Percentiles rank a stretch among this genome's conserved stretches.
Conservation (phyloP, 257 asterid species). For the Solanum raphanifolium region DNA sequence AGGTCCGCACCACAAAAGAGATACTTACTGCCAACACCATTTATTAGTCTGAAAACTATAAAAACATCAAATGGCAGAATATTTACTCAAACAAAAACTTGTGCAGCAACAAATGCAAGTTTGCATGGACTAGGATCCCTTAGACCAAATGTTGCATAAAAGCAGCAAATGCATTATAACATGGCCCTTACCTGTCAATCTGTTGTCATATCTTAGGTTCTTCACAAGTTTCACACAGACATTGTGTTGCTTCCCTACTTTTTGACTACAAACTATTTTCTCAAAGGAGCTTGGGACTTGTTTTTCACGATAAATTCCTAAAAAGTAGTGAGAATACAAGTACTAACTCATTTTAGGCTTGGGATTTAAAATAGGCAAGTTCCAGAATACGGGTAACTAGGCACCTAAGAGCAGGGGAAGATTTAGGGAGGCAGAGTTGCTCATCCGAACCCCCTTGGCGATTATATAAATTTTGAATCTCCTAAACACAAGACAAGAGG, state of each 20-base stretch:
- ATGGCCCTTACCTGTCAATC: background rate
- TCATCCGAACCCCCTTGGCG: background rate
- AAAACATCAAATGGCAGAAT: background rate
- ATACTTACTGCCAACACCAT: background rate
- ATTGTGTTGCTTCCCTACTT: background rate
- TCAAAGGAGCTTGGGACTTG: background rate
- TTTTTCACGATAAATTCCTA: background rate
- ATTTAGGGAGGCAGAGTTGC: fast-evolving
- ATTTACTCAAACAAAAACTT: background rate
- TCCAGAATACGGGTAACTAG: background rate
- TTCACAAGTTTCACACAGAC: background rate
- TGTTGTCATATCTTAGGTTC: background rate
- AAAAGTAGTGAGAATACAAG: background rate
- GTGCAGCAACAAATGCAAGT: background rate
- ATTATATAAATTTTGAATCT: background rate
- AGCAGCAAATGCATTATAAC: background rate
- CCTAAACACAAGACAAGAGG: background rate
- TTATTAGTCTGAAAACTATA: background rate
- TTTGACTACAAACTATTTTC: background rate
- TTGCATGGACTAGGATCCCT: background rate
- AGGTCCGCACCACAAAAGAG: background rate
- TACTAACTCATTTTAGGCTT: background rate
- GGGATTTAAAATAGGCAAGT: background rate
- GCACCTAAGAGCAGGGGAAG: background rate
- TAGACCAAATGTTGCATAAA: background rate